Conservation (phyloP, 1,284 basidiomycete species). For the Cryptococcus sp. region DNA sequence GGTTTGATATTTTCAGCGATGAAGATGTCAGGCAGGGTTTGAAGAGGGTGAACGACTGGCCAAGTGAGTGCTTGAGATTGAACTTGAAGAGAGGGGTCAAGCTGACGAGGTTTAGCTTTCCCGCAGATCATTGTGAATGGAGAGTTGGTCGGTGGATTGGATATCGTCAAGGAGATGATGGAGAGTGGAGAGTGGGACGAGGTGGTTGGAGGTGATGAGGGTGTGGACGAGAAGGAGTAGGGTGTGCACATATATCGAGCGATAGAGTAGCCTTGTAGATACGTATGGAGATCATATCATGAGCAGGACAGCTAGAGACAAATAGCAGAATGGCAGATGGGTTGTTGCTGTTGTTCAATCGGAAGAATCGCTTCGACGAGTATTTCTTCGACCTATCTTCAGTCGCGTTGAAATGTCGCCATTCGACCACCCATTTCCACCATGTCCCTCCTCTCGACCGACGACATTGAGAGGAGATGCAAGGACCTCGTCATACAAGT, state of each 20-base stretch:
- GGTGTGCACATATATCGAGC: too few species aligned
- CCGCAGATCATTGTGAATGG: slow-evolving; percentile 78
- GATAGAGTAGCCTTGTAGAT: too few species aligned
- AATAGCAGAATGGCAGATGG: too few species aligned
- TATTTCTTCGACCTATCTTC: too few species aligned
- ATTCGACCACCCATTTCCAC: background rate
- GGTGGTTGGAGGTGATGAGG: slow-evolving; percentile 24
- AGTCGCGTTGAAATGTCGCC: too few species aligned
- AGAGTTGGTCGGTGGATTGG: slow-evolving; percentile 66
- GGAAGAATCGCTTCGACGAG: too few species aligned
- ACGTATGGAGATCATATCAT: too few species aligned
- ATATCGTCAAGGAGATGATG: slow-evolving; percentile 62
- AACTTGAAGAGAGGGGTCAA: too few species aligned
- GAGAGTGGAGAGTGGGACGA: slow-evolving; percentile 48
- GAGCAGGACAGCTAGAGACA: too few species aligned
- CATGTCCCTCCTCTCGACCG: slow-evolving; percentile 18
- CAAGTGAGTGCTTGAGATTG: slow-evolving; percentile 46
- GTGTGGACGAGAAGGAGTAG: slow-evolving; percentile 13
- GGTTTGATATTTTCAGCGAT: slow-evolving; percentile 68
- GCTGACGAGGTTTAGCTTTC: too few species aligned
- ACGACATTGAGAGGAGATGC: slow-evolving; percentile 31
- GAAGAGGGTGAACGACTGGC: slow-evolving; percentile 49
- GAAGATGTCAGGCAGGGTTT: slow-evolving; percentile 61
- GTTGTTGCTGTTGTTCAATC: too few species aligned
- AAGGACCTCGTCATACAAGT: slow-evolving; percentile 77